phyloP scores from a whole-genome alignment of 2,329 filamentous ascomycete genomes.

The Paecilomyces niveus region DNA sequence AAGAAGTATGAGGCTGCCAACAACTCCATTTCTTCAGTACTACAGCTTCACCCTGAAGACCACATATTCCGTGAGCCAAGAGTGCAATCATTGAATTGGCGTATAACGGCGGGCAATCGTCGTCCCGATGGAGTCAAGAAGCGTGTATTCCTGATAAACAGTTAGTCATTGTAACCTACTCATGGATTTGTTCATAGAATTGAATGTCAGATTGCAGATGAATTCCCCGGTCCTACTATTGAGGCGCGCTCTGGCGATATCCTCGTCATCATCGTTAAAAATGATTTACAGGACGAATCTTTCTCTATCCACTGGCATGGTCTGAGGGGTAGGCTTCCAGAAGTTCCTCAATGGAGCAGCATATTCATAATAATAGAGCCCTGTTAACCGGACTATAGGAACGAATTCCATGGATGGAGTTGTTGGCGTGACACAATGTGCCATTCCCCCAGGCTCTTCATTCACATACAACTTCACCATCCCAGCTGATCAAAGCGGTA shows the following conservation, averaged over 20 bases:
- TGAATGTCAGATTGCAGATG: conserved; percentile 13
- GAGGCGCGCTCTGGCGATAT: conserved; percentile 43
- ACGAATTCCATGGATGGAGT: conserved; percentile 34
- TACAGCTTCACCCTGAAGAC: conserved; percentile 35
- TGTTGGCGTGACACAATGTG: conserved; percentile 58
- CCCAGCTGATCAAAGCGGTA: conserved; percentile 32
- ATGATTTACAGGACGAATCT: conserved; percentile 32
- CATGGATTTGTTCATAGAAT: not conserved
- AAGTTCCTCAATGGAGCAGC: not conserved
- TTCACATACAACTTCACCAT: conserved; percentile 38
- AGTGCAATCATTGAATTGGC: conserved; percentile 34
- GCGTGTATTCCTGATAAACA: conserved; percentile 44
- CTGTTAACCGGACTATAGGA: conserved; percentile 7
- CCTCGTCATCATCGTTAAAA: conserved; percentile 37
- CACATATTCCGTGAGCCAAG: conserved; percentile 31
- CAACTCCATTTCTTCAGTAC: conserved; percentile 10
- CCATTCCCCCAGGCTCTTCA: conserved; percentile 53
- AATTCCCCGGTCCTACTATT: conserved; percentile 45
- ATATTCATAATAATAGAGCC: not conserved
- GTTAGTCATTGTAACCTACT: conserved; percentile 14
- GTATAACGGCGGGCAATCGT: conserved; percentile 30
- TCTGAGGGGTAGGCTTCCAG: conserved; percentile 10
- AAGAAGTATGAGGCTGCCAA: conserved; percentile 2
- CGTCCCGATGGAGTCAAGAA: conserved; percentile 47
- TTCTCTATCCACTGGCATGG: conserved; percentile 45